phyloP scores from a whole-genome alignment of 371 early-diverging fungal genomes.

The Circinella minor region DNA sequence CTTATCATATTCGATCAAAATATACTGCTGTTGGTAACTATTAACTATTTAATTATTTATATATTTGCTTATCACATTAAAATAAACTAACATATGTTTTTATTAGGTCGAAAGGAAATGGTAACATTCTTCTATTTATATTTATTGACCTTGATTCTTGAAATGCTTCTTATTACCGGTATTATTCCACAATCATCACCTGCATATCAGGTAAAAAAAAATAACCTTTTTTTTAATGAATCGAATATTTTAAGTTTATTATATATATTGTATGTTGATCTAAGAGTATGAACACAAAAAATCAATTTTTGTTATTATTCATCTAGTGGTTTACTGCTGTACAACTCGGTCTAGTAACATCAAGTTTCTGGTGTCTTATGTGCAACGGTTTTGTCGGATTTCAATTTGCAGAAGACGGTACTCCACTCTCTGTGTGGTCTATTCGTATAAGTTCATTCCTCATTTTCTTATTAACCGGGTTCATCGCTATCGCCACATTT shows the following conservation, averaged over 20 bases:
- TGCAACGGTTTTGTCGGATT: constrained; percentile 95
- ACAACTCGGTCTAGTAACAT: constrained; percentile 81
- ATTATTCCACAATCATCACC: constrained; percentile 77
- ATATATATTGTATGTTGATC: too few species aligned
- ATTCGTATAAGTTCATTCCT: constrained; percentile 84
- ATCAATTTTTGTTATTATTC: neutral
- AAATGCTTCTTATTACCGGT: constrained; percentile 81
- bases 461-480: constrained; percentile 76
- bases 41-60: constrained; percentile 8
- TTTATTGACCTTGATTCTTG: constrained; percentile 69
- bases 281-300: neutral
- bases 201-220: constrained; percentile 69
- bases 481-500: constrained; percentile 89
- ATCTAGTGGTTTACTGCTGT: constrained; percentile 85
- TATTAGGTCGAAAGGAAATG: constrained; percentile 87
- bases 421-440: constrained; percentile 87
- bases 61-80: too few species aligned
- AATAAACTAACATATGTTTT: neutral
- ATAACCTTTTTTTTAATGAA: constrained; percentile 8
- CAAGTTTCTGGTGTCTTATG: constrained; percentile 90
- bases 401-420: constrained; percentile 97
- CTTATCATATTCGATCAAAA: constrained; percentile 88
- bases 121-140: constrained; percentile 92
- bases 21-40: constrained; percentile 89
- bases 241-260: neutral